Conservation (phyloP, 768 basidiomycete genomes). For the Leccinum boreale region DNA sequence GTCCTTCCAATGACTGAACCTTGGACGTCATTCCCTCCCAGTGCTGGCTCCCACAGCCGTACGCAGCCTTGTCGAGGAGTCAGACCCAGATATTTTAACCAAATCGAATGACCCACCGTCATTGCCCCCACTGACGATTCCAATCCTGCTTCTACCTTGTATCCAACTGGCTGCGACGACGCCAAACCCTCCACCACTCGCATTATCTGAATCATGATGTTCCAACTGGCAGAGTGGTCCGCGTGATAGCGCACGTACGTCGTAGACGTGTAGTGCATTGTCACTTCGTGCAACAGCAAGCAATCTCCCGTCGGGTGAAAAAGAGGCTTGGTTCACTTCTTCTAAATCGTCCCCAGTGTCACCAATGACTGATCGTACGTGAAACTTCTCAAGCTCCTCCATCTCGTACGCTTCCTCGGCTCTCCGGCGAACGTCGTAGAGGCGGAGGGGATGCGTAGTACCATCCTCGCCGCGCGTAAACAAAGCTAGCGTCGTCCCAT, state of each 20-base stretch:
- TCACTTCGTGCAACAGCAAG: slow-evolving; percentile 60
- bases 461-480: slow-evolving; percentile 26
- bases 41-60: slow-evolving; percentile 59
- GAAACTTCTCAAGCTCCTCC: slow-evolving; percentile 37
- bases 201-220: slow-evolving; percentile 40
- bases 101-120: slow-evolving; percentile 47
- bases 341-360: slow-evolving; percentile 6
- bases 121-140: slow-evolving; percentile 57
- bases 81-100: background rate
- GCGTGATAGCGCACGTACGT: slow-evolving; percentile 48
- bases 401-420: slow-evolving; percentile 24
- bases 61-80: slow-evolving; percentile 52
- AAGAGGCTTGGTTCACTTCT: slow-evolving; percentile 49
- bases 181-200: slow-evolving; percentile 40
- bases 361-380: background rate
- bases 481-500: slow-evolving; percentile 38
- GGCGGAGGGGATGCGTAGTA: slow-evolving; percentile 36
- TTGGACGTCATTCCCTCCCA: slow-evolving; percentile 39
- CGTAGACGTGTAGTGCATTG: slow-evolving; percentile 60
- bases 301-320: slow-evolving; percentile 60
- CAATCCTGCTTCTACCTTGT: slow-evolving; percentile 38
- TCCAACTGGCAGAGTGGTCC: slow-evolving; percentile 46
- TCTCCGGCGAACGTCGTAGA: slow-evolving; percentile 50
- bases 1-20: slow-evolving; percentile 50
- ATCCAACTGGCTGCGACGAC: slow-evolving; percentile 55